Percentiles rank a stretch among this genome's conserved stretches.
These are phyloP conservation scores for Cytospora chrysosperma DNA, from an alignment of 2,329 filamentous ascomycete genomes.

Conservation along the genomic window DNA sequence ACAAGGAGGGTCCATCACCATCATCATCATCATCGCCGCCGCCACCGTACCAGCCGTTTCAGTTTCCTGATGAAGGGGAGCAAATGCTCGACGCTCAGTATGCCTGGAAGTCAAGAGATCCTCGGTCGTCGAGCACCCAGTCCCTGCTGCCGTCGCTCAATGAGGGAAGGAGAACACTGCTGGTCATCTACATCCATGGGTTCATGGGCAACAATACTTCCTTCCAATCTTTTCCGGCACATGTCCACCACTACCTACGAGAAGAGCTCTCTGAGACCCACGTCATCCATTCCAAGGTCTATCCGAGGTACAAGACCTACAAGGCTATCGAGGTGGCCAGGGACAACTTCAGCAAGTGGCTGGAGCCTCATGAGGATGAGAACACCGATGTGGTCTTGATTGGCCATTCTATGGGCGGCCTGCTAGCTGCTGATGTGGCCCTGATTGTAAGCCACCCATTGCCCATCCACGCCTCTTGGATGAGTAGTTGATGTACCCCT, in stretches of 20 bases:
- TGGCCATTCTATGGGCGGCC: slow-evolving; percentile 87
- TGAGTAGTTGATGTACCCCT: neutral
- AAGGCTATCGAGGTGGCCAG: slow-evolving; percentile 69
- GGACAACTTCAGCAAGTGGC: slow-evolving; percentile 81
- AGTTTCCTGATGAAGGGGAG: neutral
- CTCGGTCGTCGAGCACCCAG: slow-evolving; percentile 50
- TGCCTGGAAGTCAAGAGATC: slow-evolving; percentile 36
- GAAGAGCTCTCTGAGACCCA: slow-evolving; percentile 68
- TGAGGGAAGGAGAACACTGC: slow-evolving; percentile 53
- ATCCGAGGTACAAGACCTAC: slow-evolving; percentile 76
- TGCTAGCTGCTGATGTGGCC: slow-evolving; percentile 76
- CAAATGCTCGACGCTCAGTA: slow-evolving; percentile 14
- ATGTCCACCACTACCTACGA: slow-evolving; percentile 75
- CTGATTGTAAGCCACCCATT: slow-evolving; percentile 50
- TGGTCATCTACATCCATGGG: slow-evolving; percentile 55
- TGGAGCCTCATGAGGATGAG: slow-evolving; percentile 71
- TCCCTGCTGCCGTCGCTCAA: slow-evolving; percentile 42
- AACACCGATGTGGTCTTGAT: slow-evolving; percentile 78
- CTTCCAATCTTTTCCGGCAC: slow-evolving; percentile 83
- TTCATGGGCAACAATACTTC: slow-evolving; percentile 52
- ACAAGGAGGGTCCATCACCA: neutral
- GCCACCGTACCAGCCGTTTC: slow-evolving; percentile 18
- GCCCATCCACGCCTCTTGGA: neutral
- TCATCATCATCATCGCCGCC: slow-evolving; percentile 17
- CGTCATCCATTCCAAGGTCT: slow-evolving; percentile 82